Evolutionary conservation across 2,329 filamentous ascomycete species (phyloP), one percentile per base, ranked within the genome.

Genomic region (Exophiala calicioides): DNA sequence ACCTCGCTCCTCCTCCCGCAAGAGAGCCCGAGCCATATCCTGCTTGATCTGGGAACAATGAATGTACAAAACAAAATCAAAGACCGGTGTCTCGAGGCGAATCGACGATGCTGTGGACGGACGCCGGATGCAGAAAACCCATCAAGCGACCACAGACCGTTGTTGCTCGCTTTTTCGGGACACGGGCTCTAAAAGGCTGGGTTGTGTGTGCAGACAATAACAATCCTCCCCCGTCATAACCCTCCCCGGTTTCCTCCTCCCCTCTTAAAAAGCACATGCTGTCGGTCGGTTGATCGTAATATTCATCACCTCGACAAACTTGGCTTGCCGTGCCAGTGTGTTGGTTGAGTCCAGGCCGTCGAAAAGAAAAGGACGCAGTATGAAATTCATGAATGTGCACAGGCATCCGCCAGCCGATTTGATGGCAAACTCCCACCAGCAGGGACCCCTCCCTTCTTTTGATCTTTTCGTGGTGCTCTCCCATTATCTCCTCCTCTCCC

Each of bases 401-500:
- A 44, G 34, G 21, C 33, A 29, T 23, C 43, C 43, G 31, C 51
- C 51, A 44, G 43, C 33, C 34, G 23, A 46, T 38, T 35, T 40
- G 38, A 49, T 37, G 24, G 37, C 31, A 44, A 50, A 53, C 51
- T 53, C 51, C 51, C 20, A 35, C 32, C 33, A 42, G 30, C 42
- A 47, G n/a, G n/a, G 50, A 27, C 27, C 29, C 50, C 35, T 29
- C 37, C 32, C 23, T 44, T 47, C 35, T 47, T 53, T 47, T 50
- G 34, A 24, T 27, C 15, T 45, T 24, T 24, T 32, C 50, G 27
- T 23, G 26, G 35, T 45, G 19, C 30, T 30, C 45, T 34, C 35
- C 51, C 29, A 55, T 55, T 50, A 50, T 40, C 52, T 58, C 56
- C 56, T 55, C 56, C 56, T 44, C 56, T 55, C 52, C 56, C 56